Conservation (phyloP, 176 grass and related monocot genomes). For the Paspalum notatum region DNA sequence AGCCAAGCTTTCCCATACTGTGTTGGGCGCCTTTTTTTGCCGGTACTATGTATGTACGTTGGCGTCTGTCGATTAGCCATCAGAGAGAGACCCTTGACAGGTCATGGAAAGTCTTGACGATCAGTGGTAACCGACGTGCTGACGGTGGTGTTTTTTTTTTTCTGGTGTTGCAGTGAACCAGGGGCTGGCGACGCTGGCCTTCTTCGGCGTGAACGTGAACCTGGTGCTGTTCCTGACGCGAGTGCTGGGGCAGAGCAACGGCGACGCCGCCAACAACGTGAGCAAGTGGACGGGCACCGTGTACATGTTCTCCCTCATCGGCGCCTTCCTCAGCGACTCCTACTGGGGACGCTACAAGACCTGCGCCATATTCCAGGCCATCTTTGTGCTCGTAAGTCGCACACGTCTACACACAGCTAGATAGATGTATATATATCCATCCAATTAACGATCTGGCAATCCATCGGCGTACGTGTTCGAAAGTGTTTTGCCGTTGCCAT, state of each 20-base stretch:
- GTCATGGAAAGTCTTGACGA: neutral
- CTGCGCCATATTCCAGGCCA: conserved; percentile 89
- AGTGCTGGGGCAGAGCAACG: conserved; percentile 83
- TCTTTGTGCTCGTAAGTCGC: conserved; percentile 78
- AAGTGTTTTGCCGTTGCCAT: neutral
- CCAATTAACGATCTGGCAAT: neutral
- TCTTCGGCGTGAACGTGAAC: conserved; percentile 96
- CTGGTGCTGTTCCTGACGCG: conserved; percentile 93
- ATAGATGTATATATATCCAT: neutral
- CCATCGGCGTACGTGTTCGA: neutral
- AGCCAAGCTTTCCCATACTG: conserved; percentile 4
- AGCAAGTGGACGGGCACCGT: conserved; percentile 99
- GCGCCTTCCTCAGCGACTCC: conserved; percentile 95
- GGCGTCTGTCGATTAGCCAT: conserved; percentile 7
- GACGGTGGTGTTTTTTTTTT: neutral
- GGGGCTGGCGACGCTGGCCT: conserved; percentile 87
- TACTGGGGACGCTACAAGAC: conserved; percentile 96
- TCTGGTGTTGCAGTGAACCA: conserved; percentile 71
- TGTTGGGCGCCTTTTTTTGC: conserved; percentile 23
- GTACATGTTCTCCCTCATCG: conserved; percentile 96
- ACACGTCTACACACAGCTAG: neutral
- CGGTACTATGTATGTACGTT: neutral
- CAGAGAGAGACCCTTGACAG: neutral
- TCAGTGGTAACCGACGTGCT: neutral
- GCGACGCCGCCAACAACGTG: conserved; percentile 93